Percentiles rank a stretch among this genome's conserved stretches.
Evolutionary conservation across 116 monocot genomes (phyloP).

Genomic region (Posidonia oceanica): DNA sequence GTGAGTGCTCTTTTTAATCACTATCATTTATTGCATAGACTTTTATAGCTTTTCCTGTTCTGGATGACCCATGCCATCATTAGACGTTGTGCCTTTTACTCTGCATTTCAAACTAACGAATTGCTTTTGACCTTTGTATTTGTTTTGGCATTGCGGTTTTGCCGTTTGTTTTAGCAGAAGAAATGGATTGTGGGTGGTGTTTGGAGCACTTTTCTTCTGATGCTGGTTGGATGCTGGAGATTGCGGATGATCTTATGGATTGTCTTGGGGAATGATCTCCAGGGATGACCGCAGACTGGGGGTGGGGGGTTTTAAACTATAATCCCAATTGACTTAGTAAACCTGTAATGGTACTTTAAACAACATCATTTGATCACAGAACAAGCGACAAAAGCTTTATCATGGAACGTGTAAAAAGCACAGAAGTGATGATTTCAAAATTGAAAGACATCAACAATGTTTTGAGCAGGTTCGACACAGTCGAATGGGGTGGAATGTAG

Average conservation of each 20-base stretch:
- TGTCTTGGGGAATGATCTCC: too few species aligned
- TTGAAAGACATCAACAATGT: too few species aligned
- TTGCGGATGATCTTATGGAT: constrained; percentile 2
- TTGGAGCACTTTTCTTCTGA: background rate
- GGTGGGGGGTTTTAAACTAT: too few species aligned
- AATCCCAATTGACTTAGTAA: too few species aligned
- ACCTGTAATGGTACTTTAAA: too few species aligned
- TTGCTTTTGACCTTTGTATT: background rate
- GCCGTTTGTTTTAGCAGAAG: constrained; percentile 9
- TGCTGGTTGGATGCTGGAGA: constrained; percentile 2
- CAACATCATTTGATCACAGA: too few species aligned
- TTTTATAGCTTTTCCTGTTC: background rate
- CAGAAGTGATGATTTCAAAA: background rate
- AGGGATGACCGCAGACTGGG: background rate
- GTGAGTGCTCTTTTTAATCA: constrained; percentile 36
- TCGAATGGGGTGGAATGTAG: too few species aligned
- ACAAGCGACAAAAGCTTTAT: background rate
- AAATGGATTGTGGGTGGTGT: constrained; percentile 2
- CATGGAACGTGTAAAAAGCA: background rate
- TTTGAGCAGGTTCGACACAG: too few species aligned
- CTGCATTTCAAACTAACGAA: background rate
- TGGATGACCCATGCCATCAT: background rate
- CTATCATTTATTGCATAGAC: background rate
- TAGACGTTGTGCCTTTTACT: background rate
- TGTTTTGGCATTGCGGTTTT: constrained; percentile 3